Base-by-base conservation (phyloP, 1,284 basidiomycete genomes). In the Puccinia polysora region DNA sequence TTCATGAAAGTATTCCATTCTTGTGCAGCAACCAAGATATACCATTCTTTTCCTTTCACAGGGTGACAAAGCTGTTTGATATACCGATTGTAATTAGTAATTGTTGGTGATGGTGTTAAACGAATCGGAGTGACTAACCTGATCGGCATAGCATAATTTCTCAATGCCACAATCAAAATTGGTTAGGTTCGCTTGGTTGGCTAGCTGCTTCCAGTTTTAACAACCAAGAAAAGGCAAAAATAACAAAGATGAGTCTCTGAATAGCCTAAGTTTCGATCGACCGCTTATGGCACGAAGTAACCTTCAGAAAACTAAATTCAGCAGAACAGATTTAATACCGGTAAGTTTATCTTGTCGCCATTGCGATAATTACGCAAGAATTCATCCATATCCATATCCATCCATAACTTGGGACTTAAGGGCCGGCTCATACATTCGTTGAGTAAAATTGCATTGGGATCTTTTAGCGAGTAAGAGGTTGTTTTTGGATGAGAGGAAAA, bases 1-100 rank as follows among this genome's bases (percentile, higher is more conserved):
- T 69, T 69, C 65, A 69, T 69, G 43, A 69, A 69, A 34, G 55
- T 58, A 32, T 69, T 69, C 65, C 65, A 69, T 50, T 69, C 65
- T 38, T 69, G 65, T 47, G 65, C 38, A 47, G 65, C 65, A 32
- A 69, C 53, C 25, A 69, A 49, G 34, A 69, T 69, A 30, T 58
- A 58, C 65, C 65, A 69, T 43, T 69, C 65, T 50, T 69, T 69
- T 23, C 65, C 65, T 69, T 28, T 40, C 23, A 69, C 65, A 20
- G 65, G 65, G 6, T 50, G 65, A 56, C 65, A 69, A 23, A 69
- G 65, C 65, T 69, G 30, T 32, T 34, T 25, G 32, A n/a, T 38
- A 36, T 53, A 12, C 18, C 8, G 8, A 28, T 25, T 10, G 14
- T 52, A 23, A 20, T 53, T 34, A 34, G 47, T 23, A 0, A 25